Conservation (phyloP, 164 flowering plant species). For the Vitis rotundifolia region DNA sequence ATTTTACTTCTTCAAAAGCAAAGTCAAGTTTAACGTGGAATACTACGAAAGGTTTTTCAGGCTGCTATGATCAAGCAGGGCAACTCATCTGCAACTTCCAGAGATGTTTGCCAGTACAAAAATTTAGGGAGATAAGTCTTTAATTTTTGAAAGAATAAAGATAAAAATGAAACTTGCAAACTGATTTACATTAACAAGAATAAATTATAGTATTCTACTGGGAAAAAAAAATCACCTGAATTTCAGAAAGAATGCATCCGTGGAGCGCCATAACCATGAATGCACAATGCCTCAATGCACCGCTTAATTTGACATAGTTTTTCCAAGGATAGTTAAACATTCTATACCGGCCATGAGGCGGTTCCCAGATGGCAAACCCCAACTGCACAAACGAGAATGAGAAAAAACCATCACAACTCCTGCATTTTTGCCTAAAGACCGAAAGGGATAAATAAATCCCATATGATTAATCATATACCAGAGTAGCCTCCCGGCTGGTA, state of each 20-base stretch:
- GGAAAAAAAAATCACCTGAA: constrained; percentile 54
- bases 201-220: no score
- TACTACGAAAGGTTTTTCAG: no score
- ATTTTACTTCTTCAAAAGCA: no score
- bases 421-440: not conserved
- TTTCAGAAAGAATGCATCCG: constrained; percentile 91
- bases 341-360: constrained; percentile 88
- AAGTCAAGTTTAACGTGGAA: no score
- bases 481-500: constrained; percentile 62
- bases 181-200: no score
- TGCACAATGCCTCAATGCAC: constrained; percentile 88
- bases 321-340: constrained; percentile 76
- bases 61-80: no score
- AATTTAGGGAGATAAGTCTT: no score
- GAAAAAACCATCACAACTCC: not conserved
- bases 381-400: constrained; percentile 38
- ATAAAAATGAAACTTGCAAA: no score
- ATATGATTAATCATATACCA: constrained; percentile 32
- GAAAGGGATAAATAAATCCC: no score
- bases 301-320: constrained; percentile 69
- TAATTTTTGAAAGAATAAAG: no score
- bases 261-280: constrained; percentile 96
- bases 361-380: constrained; percentile 88
- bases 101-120: no score
- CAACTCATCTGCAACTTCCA: no score